Evolutionary conservation across 495 filamentous ascomycete genomes (phyloP), one percentile per base, ranked within the genome.

Genomic region (Hypoxylon fuscum): DNA sequence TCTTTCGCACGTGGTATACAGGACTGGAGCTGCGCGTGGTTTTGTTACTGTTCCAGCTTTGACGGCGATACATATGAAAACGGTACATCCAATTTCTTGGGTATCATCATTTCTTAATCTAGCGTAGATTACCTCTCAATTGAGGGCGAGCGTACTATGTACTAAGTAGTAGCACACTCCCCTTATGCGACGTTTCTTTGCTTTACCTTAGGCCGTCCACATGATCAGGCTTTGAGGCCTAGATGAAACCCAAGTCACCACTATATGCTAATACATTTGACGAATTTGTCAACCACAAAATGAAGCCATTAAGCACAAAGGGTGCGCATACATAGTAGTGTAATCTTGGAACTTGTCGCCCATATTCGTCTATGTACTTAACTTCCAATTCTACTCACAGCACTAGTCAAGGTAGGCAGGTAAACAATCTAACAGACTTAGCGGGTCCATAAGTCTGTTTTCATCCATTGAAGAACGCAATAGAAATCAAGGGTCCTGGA

Each of bases 1-100:
- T 42, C 23, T 42, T 35, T 62, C 47, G 41, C 57, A 62, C 58
- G 57, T 62, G 53, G 58, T 44, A 55, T 60, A 48, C 44, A 27
- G 53, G 55, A 14, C 18, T 48, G 40, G 42, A 53, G 25, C 23
- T 37, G 25, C 22, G 37, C 25, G 40, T 49, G 62, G 40, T 53
- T 32, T 25, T 49, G n/a, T n/a, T n/a, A 43, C 42, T 66, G 32
- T 53, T 37, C 50, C 37, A 50, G 40, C 41, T 55, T 31, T 32
- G 22, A 51, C 38, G 50, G 55, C 38, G 43, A 45, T 55, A 55
- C 35, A 5, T 38, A 38, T 48, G 50, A 55, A 57, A 52, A 58
- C 57, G 32, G 62, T 57, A 42, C 14, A 12, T 48, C 31, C 32
- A 27, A 62, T 35, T 37, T 55, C 48, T 46, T 29, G 43, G 37